Conservation (phyloP, 305 asterid species). For the Solanum aculeatissimum region DNA sequence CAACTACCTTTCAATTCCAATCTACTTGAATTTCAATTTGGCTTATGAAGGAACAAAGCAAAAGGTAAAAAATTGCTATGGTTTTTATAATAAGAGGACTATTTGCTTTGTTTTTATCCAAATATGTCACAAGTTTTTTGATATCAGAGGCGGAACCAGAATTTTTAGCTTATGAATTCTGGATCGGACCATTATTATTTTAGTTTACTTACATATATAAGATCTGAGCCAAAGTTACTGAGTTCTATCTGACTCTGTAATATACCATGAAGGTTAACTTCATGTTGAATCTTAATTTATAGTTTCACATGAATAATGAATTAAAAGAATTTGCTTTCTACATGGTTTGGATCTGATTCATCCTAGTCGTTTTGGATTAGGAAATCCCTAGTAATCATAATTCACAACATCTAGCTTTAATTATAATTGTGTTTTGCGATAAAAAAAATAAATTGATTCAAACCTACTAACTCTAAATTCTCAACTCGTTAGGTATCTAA, state of each 20-base stretch:
- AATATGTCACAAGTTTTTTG: not conserved
- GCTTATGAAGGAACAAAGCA: not conserved
- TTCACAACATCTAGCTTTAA: not conserved
- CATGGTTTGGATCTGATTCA: not conserved
- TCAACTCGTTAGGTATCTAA: not conserved
- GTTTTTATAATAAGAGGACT: not conserved
- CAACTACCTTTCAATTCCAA: constrained; percentile 9
- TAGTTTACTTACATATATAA: not conserved
- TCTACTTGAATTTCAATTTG: not conserved
- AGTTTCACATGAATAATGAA: not conserved
- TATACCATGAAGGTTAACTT: not conserved
- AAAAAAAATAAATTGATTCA: not conserved
- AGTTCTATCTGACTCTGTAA: not conserved
- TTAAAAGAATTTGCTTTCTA: not conserved
- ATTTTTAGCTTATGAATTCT: not conserved
- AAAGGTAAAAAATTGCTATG: not conserved
- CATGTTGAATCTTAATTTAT: not conserved
- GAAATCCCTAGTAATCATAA: not conserved
- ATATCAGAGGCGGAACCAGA: not conserved
- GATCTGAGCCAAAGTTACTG: not conserved
- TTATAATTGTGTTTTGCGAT: not conserved
- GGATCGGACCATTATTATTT: not conserved
- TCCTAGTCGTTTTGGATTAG: not conserved
- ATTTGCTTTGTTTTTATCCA: not conserved
- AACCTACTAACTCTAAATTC: not conserved